Evolutionary conservation across 495 filamentous ascomycete genomes (phyloP).

Genomic region (Massariosphaeria phaeospora): DNA sequence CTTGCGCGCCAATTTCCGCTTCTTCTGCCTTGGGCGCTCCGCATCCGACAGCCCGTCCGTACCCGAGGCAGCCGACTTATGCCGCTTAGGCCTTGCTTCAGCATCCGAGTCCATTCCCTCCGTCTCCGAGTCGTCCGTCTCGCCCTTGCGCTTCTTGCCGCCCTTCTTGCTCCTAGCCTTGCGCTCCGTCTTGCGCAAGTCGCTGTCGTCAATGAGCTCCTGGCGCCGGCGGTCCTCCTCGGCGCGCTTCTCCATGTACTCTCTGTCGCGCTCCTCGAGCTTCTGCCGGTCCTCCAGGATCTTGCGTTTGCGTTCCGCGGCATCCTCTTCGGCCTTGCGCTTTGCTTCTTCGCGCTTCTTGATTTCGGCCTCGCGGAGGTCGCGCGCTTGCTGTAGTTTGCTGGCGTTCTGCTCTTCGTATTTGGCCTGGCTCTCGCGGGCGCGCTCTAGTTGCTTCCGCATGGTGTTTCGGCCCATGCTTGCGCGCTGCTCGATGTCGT

Average conservation of each 20-base stretch:
- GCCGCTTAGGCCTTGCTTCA: conserved; percentile 23
- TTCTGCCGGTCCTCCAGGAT: conserved; percentile 76
- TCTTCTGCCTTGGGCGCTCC: conserved; percentile 35
- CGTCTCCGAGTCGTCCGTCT: conserved; percentile 48
- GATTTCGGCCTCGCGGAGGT: conserved; percentile 70
- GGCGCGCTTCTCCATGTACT: conserved; percentile 60
- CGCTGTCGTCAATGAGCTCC: conserved; percentile 68
- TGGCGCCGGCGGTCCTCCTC: conserved; percentile 67
- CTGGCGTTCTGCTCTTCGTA: conserved; percentile 91
- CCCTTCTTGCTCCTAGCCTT: conserved; percentile 59
- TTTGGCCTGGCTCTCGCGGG: conserved; percentile 75
- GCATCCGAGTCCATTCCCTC: conserved; percentile 28
- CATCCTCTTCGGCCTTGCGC: conserved; percentile 57
- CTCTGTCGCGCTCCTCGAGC: conserved; percentile 70
- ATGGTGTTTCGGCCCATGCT: conserved; percentile 96
- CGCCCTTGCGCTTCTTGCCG: conserved; percentile 60
- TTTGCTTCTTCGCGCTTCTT: conserved; percentile 67
- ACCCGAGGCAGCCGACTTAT: conserved; percentile 27
- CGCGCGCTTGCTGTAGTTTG: conserved; percentile 70
- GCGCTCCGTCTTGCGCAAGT: conserved; percentile 70
- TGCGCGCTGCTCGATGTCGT: conserved; percentile 87
- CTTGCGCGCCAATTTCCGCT: conserved; percentile 39
- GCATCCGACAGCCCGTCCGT: conserved; percentile 25
- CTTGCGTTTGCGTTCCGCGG: conserved; percentile 65
- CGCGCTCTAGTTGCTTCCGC: conserved; percentile 80